Conservation (phyloP, 352 stramenopile genomes). For the Thalassiosira tumida region DNA sequence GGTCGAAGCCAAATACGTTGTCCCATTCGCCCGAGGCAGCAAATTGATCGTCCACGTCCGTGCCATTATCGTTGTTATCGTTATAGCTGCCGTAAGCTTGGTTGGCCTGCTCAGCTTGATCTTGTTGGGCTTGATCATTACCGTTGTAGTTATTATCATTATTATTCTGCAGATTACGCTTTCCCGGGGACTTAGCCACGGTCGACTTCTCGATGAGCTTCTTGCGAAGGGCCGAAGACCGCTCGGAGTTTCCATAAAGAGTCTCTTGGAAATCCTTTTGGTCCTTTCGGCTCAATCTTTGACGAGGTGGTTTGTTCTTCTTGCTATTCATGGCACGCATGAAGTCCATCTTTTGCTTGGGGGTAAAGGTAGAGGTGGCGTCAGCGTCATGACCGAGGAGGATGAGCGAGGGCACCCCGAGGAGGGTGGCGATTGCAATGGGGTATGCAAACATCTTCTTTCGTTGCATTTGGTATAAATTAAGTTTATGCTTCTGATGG, state of each 20-base stretch:
- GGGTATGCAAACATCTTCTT: conserved; percentile 18
- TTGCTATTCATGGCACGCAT: conserved; percentile 7
- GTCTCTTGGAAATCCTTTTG: conserved; percentile 7
- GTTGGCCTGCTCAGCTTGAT: background rate
- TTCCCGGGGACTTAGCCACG: background rate
- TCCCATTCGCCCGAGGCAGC: conserved; percentile 24
- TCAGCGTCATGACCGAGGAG: background rate
- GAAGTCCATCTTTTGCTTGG: background rate
- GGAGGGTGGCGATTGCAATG: background rate
- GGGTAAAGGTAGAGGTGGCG: background rate
- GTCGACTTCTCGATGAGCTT: conserved; percentile 14
- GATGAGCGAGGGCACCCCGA: too few species aligned
- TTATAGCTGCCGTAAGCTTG: background rate
- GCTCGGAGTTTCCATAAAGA: background rate
- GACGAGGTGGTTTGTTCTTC: conserved; percentile 1
- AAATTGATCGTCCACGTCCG: conserved; percentile 60
- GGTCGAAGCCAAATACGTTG: conserved; percentile 71
- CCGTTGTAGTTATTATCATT: background rate
- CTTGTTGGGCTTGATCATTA: background rate
- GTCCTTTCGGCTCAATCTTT: background rate
- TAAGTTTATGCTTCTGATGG: too few species aligned
- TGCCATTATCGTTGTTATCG: background rate
- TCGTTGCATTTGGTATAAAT: too few species aligned
- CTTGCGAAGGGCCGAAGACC: background rate
- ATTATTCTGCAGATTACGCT: conserved; percentile 12